Conservation (phyloP, 768 basidiomycete genomes). For the Cystofilobasidium ferigula region DNA sequence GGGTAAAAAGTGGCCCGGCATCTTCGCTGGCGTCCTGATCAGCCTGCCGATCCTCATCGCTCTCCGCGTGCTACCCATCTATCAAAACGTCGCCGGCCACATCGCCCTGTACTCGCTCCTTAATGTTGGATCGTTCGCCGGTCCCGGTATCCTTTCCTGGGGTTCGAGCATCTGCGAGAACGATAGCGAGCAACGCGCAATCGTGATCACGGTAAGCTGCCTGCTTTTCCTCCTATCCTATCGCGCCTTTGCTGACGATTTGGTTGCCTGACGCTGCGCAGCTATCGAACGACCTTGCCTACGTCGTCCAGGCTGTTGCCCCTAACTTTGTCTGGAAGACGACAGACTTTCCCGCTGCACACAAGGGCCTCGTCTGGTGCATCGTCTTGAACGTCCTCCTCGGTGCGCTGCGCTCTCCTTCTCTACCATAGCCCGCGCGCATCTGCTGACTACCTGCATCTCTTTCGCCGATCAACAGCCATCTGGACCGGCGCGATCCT, state of each 20-base stretch:
- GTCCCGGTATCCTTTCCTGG: neutral
- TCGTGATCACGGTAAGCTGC: neutral
- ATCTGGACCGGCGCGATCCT: neutral
- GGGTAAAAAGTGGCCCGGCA: constrained; percentile 7
- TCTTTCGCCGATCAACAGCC: neutral
- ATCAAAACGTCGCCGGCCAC: too few species aligned
- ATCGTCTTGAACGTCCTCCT: neutral
- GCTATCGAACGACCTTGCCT: neutral
- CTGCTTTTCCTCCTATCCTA: too few species aligned
- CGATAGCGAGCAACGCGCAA: neutral
- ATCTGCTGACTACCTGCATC: neutral
- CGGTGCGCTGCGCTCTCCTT: neutral
- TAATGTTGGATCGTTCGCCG: too few species aligned
- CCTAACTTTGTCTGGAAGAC: neutral
- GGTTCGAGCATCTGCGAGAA: neutral
- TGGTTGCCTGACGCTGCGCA: too few species aligned
- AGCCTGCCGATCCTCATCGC: neutral
- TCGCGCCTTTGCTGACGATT: too few species aligned
- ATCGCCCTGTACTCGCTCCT: neutral
- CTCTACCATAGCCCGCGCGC: neutral
- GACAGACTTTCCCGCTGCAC: neutral
- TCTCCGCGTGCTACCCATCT: too few species aligned
- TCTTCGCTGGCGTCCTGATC: neutral
- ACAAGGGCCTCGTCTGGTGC: neutral
- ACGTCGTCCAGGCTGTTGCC: neutral